Percentiles rank a stretch among this genome's conserved stretches.
phyloP scores from a whole-genome alignment of 106 monocot genomes.

The Acorus gramineus region DNA sequence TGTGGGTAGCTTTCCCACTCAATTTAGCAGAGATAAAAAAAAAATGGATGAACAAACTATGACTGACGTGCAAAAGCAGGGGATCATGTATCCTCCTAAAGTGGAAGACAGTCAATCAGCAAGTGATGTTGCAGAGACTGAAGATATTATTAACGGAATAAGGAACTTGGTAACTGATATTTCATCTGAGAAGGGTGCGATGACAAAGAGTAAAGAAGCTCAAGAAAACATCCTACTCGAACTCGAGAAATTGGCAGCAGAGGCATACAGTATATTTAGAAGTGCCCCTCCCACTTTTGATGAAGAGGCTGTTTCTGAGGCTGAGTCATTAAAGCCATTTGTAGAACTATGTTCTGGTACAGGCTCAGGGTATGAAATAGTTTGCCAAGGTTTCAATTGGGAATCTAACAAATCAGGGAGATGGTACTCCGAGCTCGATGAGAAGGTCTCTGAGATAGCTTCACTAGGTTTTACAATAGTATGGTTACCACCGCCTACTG shows the following conservation, averaged over 20 bases:
- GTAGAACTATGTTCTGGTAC: conserved; percentile 54
- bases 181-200: conserved; percentile 46
- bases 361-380: conserved; percentile 82
- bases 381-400: conserved; percentile 98
- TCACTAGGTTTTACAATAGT: conserved; percentile 68
- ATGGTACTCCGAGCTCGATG: conserved; percentile 68
- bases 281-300: conserved; percentile 40
- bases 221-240: conserved; percentile 78
- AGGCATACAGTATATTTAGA: conserved; percentile 89
- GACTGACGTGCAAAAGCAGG: background rate
- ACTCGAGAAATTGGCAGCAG: conserved; percentile 94
- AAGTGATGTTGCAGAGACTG: conserved; percentile 26
- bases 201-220: conserved; percentile 56
- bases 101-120: background rate
- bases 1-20: conserved; percentile 19
- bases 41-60: conserved; percentile 1
- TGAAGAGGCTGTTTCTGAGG: conserved; percentile 32
- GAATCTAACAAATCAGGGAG: conserved; percentile 88
- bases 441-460: conserved; percentile 54
- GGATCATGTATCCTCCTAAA: background rate
- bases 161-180: conserved; percentile 78
- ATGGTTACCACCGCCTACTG: conserved; percentile 95
- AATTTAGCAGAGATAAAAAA: conserved; percentile 15
- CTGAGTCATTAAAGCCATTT: conserved; percentile 20
- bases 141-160: conserved; percentile 70